These are phyloP conservation scores for Onygenales sp. DNA, from an alignment of 2,329 filamentous ascomycete genomes.

Conservation along the genomic window DNA sequence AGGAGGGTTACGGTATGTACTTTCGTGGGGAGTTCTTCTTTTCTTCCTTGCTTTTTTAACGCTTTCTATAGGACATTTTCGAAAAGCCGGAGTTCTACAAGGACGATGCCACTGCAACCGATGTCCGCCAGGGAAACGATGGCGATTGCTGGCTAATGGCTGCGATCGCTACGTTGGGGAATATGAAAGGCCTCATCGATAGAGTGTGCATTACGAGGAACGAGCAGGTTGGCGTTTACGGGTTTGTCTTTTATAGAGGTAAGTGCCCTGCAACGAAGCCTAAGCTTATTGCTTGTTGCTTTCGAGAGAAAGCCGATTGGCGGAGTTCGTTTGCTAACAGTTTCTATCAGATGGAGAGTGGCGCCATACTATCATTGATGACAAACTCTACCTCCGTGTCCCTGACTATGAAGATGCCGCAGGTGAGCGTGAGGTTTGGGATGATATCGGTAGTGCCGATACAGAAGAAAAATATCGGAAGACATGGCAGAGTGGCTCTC, in stretches of 20 bases:
- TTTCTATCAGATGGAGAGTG: conserved; percentile 62
- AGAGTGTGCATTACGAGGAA: conserved; percentile 64
- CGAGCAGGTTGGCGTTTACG: conserved; percentile 68
- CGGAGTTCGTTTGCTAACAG: not conserved
- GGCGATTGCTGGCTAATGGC: conserved; percentile 86
- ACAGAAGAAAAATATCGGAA: conserved; percentile 62
- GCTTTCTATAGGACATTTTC: conserved; percentile 56
- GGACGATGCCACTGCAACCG: conserved; percentile 64
- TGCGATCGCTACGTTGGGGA: conserved; percentile 65
- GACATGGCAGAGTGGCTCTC: conserved; percentile 64
- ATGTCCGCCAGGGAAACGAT: conserved; percentile 67
- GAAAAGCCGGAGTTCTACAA: conserved; percentile 68
- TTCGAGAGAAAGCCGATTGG: not conserved
- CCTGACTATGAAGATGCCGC: conserved; percentile 73
- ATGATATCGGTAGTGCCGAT: conserved; percentile 65
- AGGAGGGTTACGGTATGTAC: conserved; percentile 53
- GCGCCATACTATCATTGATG: conserved; percentile 85
- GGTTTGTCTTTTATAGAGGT: conserved; percentile 71
- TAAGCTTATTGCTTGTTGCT: not conserved
- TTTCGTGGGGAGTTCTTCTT: conserved; percentile 6
- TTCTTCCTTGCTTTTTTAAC: not conserved
- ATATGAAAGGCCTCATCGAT: conserved; percentile 62
- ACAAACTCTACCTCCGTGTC: conserved; percentile 77
- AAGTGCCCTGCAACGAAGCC: conserved; percentile 9
- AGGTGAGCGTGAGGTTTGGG: conserved; percentile 62